Evolutionary conservation across 2,329 filamentous ascomycete species (phyloP).

Genomic region (Hypoxylon sp.): DNA sequence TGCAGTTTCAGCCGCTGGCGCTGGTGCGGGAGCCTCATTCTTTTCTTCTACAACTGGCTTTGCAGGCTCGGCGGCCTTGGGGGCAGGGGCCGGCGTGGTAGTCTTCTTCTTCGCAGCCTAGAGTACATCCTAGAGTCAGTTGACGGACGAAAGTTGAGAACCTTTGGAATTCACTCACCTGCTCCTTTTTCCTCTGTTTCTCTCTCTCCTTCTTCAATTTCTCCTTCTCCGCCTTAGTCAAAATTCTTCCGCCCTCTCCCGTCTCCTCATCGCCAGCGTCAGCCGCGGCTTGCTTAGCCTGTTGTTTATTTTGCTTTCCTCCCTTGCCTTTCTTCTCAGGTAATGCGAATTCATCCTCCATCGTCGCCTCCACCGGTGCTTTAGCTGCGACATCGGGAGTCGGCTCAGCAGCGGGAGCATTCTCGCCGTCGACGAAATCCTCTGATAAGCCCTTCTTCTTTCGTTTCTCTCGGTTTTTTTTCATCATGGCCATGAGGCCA

Average conservation of each 20-base stretch:
- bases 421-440: constrained; percentile 79
- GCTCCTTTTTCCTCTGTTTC: constrained; percentile 98
- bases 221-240: constrained; percentile 99
- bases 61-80: constrained; percentile 69
- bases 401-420: constrained; percentile 60
- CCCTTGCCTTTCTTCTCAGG: constrained; percentile 82
- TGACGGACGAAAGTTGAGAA: not conserved
- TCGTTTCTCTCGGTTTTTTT: constrained; percentile 86
- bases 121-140: constrained; percentile 11
- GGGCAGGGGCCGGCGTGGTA: constrained; percentile 60
- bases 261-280: constrained; percentile 64
- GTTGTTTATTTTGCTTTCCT: constrained; percentile 61
- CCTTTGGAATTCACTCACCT: constrained; percentile 66
- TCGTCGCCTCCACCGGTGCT: constrained; percentile 82
- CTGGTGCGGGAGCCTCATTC: constrained; percentile 60
- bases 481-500: constrained; percentile 82
- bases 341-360: constrained; percentile 87
- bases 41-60: constrained; percentile 65
- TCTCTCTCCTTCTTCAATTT: constrained; percentile 98
- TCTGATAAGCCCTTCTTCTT: constrained; percentile 87
- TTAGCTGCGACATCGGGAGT: constrained; percentile 70
- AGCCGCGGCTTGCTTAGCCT: constrained; percentile 55
- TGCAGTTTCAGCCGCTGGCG: constrained; percentile 60
- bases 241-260: constrained; percentile 74
- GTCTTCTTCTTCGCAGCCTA: constrained; percentile 89